phyloP scores from a whole-genome alignment of 2,329 filamentous ascomycete species.

The Cercospora citrullina region DNA sequence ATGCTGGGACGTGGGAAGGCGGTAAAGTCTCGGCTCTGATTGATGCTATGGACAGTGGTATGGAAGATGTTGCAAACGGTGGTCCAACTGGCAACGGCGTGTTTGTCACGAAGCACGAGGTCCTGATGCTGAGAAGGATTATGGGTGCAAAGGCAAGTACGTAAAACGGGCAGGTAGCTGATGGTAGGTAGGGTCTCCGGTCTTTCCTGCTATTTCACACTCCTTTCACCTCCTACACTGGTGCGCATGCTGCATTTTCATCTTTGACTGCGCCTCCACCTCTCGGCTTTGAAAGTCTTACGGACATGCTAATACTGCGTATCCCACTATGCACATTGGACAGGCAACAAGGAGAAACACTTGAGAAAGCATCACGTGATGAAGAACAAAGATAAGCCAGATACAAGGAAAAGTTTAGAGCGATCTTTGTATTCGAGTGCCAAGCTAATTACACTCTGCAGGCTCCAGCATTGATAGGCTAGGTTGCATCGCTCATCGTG shows the following conservation, averaged over 20 bases:
- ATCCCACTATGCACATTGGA: not conserved
- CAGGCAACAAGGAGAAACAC: not conserved
- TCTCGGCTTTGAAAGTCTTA: not conserved
- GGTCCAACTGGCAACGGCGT: slow-evolving; percentile 37
- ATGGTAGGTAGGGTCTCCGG: not conserved
- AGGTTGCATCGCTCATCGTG: not conserved
- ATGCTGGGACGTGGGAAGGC: slow-evolving; percentile 51
- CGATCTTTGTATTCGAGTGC: not conserved
- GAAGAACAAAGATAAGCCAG: not conserved
- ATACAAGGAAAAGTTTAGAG: not conserved
- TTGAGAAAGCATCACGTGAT: not conserved
- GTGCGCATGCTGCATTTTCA: not conserved
- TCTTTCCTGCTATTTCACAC: not conserved
- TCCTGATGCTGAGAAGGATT: slow-evolving; percentile 48
- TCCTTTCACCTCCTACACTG: not conserved
- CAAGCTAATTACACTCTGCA: not conserved
- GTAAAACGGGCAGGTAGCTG: not conserved
- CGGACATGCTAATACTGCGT: not conserved
- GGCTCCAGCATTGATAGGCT: not conserved
- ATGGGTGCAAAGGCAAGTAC: slow-evolving; percentile 32
- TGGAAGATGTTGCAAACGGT: slow-evolving; percentile 26
- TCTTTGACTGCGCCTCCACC: not conserved
- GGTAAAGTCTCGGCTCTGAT: slow-evolving; percentile 54
- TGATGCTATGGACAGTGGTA: slow-evolving; percentile 45
- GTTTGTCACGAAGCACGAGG: slow-evolving; percentile 57